phyloP scores from a whole-genome alignment of 257 asterid genomes.

The Cynanchum wilfordii region DNA sequence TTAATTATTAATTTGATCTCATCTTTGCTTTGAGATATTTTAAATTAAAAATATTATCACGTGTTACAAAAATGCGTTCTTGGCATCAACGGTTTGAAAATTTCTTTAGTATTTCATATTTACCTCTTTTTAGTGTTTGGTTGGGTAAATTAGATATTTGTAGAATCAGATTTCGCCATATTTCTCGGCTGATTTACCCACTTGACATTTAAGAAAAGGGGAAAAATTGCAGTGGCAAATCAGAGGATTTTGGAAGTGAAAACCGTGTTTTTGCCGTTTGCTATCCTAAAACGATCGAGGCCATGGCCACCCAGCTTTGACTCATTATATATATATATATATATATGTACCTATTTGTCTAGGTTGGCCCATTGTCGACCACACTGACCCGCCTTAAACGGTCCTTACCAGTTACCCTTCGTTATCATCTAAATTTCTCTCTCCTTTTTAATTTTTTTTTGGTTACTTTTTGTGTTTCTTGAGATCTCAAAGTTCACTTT shows the following conservation, averaged over 20 bases:
- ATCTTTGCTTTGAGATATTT: no score
- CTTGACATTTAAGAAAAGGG: no score
- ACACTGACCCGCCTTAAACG: not conserved
- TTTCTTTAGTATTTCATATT: no score
- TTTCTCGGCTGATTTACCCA: no score
- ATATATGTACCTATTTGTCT: not conserved
- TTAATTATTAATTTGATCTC: no score
- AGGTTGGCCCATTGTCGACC: not conserved
- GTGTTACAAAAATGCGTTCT: no score
- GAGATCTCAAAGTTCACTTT: not conserved
- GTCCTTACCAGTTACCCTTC: not conserved
- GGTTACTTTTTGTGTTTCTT: not conserved
- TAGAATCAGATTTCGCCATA: no score
- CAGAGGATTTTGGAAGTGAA: not conserved
- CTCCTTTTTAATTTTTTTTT: not conserved
- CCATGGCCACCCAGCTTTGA: not conserved
- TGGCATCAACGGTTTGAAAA: no score
- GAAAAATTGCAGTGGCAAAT: not conserved
- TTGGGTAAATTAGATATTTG: no score
- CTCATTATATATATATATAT: not conserved
- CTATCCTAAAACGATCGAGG: not conserved
- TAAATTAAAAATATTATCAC: no score
- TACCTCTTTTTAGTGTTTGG: no score
- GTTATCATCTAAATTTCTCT: constrained; percentile 8
- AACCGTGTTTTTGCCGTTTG: not conserved